Evolutionary conservation across 2,329 filamentous ascomycete species (phyloP), one percentile per base, ranked within the genome.

Genomic region (Cladophialophora yegresii): DNA sequence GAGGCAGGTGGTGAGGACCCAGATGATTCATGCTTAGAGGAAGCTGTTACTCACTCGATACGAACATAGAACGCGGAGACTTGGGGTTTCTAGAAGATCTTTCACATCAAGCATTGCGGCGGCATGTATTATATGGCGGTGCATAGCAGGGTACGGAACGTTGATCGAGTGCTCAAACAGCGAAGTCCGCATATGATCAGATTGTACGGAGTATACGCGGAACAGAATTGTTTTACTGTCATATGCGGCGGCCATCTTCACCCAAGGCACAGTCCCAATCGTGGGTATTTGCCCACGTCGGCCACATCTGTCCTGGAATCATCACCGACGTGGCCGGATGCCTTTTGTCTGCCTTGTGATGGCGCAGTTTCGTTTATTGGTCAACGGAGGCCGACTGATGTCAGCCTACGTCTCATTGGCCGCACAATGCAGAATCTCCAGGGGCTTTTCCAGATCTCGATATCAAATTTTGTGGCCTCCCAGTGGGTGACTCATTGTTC

Each of bases 1-100:
- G 54, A 43, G 54, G 28, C 20, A 58, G 50, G 49, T 65, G 54
- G 58, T 61, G 40, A 65, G 26, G 10, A 23, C 4, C 22, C 20
- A 50, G 10, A 50, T 50, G 22, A 26, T 12, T 43, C 13, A 43
- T 43, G 47, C n/a, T 16, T 20, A 50, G 22, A 4, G 22, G 20
- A 50, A 20, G 12, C 47, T 12, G 20, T 3, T 16, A 10, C 22
- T 23, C 23, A 12, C 22, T 12, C 5, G 23, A 28, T 13, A 50
- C 13, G 10, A 26, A 9, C 23, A 26, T 28, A 50, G 23, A 28
- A 50, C 47, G 23, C 23, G 47, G 20, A 50, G 6, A 49, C 13
- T 26, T 16, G 22, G 13, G 22, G 23, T 26, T 26, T 28, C 9
- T 20, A 50, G 47, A 22, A 13, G 4, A 50, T 50, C 23, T 26